Evolutionary conservation across 2,329 filamentous ascomycete genomes (phyloP), one percentile per base, ranked within the genome.

Genomic region (Mariannaea sp.): DNA sequence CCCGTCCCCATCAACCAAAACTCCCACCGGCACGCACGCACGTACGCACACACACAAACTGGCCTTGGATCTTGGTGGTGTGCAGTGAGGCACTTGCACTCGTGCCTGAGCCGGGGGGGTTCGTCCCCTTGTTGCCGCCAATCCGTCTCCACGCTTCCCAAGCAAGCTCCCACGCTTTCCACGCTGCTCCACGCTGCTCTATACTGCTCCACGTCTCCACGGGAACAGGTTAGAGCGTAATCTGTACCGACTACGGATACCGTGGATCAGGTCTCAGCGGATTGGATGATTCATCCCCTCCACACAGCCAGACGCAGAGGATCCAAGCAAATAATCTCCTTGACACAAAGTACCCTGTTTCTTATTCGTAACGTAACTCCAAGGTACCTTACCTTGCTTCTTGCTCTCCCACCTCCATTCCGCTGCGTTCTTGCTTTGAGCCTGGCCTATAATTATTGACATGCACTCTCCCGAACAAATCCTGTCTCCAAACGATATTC

Each of bases 81-180:
- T 13, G n/a, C 33, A 36, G 5, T 24, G 29, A 32, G 29, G 29
- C 29, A 32, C 29, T 32, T 32, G 29, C 29, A 22, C 42, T 38
- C 35, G 14, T 32, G 30, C 49, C 44, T 32, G 39, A 39, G 24
- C 17, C 49, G 27, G 20, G n/a, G n/a, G n/a, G 36, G 26, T 46
- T 8, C 22, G 22, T 30, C 32, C 24, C 32, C 16, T 27, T 32
- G n/a, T 46, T 44, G 49, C 49, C 35, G 41, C 49, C 35, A 38
- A n/a, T 38, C 49, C 50, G 50, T 49, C 50, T 53, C 50, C 50
- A 48, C 50, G 44, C 50, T 49, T 45, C 48, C n/a, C n/a, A n/a
- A n/a, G n/a, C n/a, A n/a, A n/a, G n/a, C n/a, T n/a, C n/a, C n/a
- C 22, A 24, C 22, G 22, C 22, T 24, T n/a, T 24, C 22, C 30